Base-by-base conservation (phyloP, 2,329 filamentous ascomycete species). In the Polytolypa hystricis region DNA sequence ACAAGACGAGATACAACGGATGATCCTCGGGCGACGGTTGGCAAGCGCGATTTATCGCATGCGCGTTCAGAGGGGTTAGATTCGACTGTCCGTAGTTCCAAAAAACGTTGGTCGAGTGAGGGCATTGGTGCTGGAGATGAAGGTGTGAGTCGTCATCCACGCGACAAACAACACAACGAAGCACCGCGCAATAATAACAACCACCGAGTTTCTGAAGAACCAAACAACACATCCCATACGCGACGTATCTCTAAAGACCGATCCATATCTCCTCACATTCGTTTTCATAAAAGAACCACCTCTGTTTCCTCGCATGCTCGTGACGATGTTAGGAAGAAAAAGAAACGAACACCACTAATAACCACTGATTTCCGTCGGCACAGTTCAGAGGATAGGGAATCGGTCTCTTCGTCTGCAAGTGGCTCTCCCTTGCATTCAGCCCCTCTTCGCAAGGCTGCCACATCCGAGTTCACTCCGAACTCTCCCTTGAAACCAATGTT, bases 401-500 rank as follows among this genome's bases (percentile, higher is more conserved):
- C 62, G 4, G 57, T 60, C 5, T 62, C 60, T n/a, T 66, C 63
- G 8, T 64, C 62, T 15, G 50, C 57, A 3, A 63, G 61, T 41
- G 56, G 60, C 14, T 67, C 65, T 29, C 62, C 65, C 11, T 47
- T 60, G 38, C 62, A 60, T 15, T 56, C 56, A 35, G 51, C 57
- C 31, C 54, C 58, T 23, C 37, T 61, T 10, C 62, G 62, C n/a
- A 64, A 61, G 40, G 50, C 63, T 32, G 53, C 56, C 1, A 62
- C 61, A 14, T 47, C 50, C 17, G 59, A 65, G 26, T 55, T 60
- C 30, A 54, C 59, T 12, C 61, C 74, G 48, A 69, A 78, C 47
- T 77, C 84, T 33, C 71, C 82, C 40, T 72, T 77, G 48, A 78
- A 81, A 48, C 76, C 84, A 57, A 54, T 54, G 37, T 74, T 76